phyloP scores from a whole-genome alignment of 2,329 filamentous ascomycete genomes.

The Fusarium sp. region DNA sequence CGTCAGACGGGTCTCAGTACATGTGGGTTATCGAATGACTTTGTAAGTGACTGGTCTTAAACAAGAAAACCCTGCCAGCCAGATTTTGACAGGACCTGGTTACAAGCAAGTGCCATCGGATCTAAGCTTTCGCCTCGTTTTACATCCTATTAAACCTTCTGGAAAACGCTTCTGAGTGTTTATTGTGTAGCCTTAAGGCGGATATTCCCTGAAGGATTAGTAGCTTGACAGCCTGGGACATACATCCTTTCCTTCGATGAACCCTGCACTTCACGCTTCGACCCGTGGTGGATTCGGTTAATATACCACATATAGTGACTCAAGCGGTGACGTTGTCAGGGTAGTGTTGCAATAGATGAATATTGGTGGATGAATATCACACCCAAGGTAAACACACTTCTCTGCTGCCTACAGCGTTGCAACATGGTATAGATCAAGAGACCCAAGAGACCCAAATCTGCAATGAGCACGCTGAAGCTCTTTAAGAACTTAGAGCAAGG shows the following conservation, averaged over 20 bases:
- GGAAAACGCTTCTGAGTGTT: neutral
- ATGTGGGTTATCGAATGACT: conserved; percentile 39
- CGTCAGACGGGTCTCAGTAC: neutral
- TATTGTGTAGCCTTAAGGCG: neutral
- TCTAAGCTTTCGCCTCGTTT: conserved; percentile 17
- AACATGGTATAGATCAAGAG: neutral
- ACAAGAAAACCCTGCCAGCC: conserved; percentile 4
- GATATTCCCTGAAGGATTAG: neutral
- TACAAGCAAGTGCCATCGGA: neutral
- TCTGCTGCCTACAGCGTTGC: neutral
- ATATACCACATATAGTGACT: neutral
- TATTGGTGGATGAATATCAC: neutral
- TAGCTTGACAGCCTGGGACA: neutral
- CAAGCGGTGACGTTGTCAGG: neutral
- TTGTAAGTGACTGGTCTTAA: neutral
- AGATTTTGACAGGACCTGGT: neutral
- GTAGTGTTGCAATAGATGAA: neutral
- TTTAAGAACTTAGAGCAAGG: neutral
- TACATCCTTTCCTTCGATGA: conserved; percentile 1
- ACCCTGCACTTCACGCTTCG: conserved; percentile 9
- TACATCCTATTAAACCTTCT: neutral
- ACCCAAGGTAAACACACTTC: neutral
- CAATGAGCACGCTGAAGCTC: neutral
- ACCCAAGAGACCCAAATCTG: neutral
- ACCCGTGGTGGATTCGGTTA: neutral